phyloP scores from a whole-genome alignment of 2,329 filamentous ascomycete genomes.

The Chaetomiaceae sp. region DNA sequence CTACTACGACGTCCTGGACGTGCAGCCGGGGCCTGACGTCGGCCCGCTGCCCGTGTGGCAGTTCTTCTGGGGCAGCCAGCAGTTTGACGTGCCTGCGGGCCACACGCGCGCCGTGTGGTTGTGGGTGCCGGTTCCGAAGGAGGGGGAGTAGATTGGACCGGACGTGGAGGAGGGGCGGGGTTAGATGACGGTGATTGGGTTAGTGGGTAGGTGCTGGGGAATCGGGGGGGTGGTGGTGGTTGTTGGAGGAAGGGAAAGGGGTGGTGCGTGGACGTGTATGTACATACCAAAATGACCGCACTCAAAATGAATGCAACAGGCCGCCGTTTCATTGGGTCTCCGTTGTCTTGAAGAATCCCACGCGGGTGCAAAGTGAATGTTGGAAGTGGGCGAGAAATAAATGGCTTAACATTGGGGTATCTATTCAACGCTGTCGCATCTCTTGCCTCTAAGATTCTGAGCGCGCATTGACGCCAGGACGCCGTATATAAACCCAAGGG shows the following conservation, averaged over 20 bases:
- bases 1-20: constrained; percentile 16
- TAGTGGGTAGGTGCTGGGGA: no score
- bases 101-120: constrained; percentile 18
- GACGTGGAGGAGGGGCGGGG: no score
- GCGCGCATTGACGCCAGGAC: constrained; percentile 11
- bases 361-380: no score
- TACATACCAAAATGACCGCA: no score
- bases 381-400: constrained; percentile 9
- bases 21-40: background rate
- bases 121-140: constrained; percentile 15
- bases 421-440: constrained; percentile 26
- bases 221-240: no score
- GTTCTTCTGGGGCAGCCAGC: constrained; percentile 21
- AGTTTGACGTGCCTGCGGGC: constrained; percentile 17
- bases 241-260: no score
- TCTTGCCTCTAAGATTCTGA: constrained; percentile 15
- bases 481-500: background rate
- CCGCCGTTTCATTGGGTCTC: no score
- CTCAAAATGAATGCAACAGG: no score
- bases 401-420: constrained; percentile 26
- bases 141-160: no score
- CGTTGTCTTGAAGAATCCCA: no score
- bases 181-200: no score
- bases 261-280: no score
- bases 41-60: constrained; percentile 17